These are phyloP conservation scores for Candida tallmaniae DNA, from an alignment of 805 yeast genomes.

Conservation along the genomic window DNA sequence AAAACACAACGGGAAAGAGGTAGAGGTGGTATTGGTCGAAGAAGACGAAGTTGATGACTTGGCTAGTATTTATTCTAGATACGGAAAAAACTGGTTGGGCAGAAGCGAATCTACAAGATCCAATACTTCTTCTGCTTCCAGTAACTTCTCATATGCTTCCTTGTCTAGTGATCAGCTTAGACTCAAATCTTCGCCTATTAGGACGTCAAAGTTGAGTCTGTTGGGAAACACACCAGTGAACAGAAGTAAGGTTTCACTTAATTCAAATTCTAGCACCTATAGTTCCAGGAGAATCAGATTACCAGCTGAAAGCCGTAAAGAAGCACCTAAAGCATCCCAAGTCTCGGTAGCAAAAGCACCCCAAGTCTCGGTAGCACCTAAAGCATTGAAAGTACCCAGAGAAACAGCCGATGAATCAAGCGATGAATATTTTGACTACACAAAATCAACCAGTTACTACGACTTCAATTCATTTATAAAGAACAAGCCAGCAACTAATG, in stretches of 20 bases:
- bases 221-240: neutral
- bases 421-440: conserved; percentile 31
- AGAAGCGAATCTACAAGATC: conserved; percentile 22
- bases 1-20: conserved; percentile 32
- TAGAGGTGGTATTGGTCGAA: conserved; percentile 42
- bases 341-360: neutral
- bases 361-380: no score
- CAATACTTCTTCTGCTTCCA: conserved; percentile 13
- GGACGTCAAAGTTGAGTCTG: neutral
- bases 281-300: conserved; percentile 12
- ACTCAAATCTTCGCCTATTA: conserved; percentile 1
- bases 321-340: no score
- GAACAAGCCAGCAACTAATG: conserved; percentile 14
- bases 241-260: conserved; percentile 6
- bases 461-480: conserved; percentile 37
- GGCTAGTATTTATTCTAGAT: conserved; percentile 39
- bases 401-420: conserved; percentile 6
- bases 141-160: conserved; percentile 15
- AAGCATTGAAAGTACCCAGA: no score
- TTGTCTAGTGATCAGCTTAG: conserved; percentile 18
- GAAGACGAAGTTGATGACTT: conserved; percentile 27
- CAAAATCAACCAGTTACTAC: conserved; percentile 18
- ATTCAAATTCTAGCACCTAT: conserved; percentile 13
- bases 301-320: no score
- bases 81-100: conserved; percentile 25